Evolutionary conservation across 1,139 yeast genomes (phyloP).

Genomic region (Hansenula lynferdii): DNA sequence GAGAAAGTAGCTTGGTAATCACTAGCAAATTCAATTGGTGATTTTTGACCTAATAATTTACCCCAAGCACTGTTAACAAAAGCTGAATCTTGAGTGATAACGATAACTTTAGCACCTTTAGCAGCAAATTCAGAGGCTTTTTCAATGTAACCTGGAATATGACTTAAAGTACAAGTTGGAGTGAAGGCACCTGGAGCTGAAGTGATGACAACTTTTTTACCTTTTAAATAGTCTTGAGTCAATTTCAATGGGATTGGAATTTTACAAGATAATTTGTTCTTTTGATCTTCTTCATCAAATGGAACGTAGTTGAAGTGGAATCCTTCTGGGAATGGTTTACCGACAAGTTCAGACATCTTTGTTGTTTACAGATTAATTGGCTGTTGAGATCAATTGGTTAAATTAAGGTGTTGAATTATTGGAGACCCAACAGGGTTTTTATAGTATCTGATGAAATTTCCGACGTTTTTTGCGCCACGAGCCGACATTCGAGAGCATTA

Average conservation of each 20-base stretch:
- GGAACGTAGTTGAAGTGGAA: slow-evolving; percentile 24
- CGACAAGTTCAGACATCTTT: slow-evolving; percentile 20
- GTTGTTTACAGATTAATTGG: too few relatives aligned
- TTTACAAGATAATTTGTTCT: slow-evolving; percentile 21
- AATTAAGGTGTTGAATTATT: neutral
- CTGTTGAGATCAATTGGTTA: neutral
- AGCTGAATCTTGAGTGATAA: slow-evolving; percentile 77
- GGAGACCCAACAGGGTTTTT: too few relatives aligned
- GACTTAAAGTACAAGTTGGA: slow-evolving; percentile 79
- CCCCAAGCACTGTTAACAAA: slow-evolving; percentile 84
- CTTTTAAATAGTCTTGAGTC: slow-evolving; percentile 23
- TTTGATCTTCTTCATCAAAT: slow-evolving; percentile 20
- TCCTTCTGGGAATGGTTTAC: slow-evolving; percentile 23
- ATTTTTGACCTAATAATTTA: slow-evolving; percentile 47
- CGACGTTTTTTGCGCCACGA: too few relatives aligned
- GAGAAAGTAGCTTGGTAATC: slow-evolving; percentile 68
- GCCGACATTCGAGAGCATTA: too few relatives aligned
- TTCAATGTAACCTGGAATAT: slow-evolving; percentile 70
- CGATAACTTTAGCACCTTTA: slow-evolving; percentile 69
- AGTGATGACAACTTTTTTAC: slow-evolving; percentile 53
- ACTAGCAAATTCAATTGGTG: slow-evolving; percentile 59
- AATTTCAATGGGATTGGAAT: slow-evolving; percentile 21
- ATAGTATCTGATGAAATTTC: too few relatives aligned
- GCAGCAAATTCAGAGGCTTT: slow-evolving; percentile 47
- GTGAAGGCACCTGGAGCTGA: slow-evolving; percentile 93